phyloP scores from a whole-genome alignment of 768 basidiomycete genomes.

The Daedaleopsis nitida region DNA sequence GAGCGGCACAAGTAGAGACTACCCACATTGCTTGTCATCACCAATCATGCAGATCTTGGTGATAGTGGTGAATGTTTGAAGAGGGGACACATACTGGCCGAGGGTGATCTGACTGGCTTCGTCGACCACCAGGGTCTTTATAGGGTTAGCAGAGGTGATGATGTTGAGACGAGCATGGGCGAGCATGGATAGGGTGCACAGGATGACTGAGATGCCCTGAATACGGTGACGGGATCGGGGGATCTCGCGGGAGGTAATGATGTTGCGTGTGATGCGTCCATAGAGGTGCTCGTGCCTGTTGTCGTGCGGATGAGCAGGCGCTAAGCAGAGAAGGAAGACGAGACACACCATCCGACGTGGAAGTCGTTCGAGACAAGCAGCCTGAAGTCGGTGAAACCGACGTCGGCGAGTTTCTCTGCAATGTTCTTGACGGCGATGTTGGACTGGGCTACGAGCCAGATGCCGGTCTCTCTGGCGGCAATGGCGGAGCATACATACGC shows the following conservation, averaged over 20 bases:
- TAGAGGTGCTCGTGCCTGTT: conserved; percentile 85
- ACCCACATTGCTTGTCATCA: conserved; percentile 45
- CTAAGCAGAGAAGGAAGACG: conserved; percentile 7
- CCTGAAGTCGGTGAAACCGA: conserved; percentile 57
- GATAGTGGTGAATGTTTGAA: conserved; percentile 30
- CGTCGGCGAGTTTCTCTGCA: conserved; percentile 70
- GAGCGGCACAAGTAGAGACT: not conserved
- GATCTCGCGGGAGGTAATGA: conserved; percentile 52
- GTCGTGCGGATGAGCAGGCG: conserved; percentile 1
- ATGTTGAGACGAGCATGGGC: conserved; percentile 36
- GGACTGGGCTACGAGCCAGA: conserved; percentile 84
- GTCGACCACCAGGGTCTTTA: conserved; percentile 38
- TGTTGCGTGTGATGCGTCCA: conserved; percentile 42
- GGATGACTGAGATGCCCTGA: conserved; percentile 55
- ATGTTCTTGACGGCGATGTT: conserved; percentile 92
- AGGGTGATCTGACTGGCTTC: conserved; percentile 35
- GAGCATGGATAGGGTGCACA: conserved; percentile 81
- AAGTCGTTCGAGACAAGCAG: conserved; percentile 76
- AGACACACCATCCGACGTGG: conserved; percentile 60
- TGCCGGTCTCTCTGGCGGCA: conserved; percentile 36
- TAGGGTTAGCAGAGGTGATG: conserved; percentile 30
- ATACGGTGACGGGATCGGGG: conserved; percentile 22
- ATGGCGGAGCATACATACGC: conserved; percentile 33
- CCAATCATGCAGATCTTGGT: conserved; percentile 43
- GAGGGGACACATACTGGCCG: conserved; percentile 32